These are phyloP conservation scores for Pelargonium australe DNA, from an alignment of 441 rosid species.

Conservation along the genomic window DNA sequence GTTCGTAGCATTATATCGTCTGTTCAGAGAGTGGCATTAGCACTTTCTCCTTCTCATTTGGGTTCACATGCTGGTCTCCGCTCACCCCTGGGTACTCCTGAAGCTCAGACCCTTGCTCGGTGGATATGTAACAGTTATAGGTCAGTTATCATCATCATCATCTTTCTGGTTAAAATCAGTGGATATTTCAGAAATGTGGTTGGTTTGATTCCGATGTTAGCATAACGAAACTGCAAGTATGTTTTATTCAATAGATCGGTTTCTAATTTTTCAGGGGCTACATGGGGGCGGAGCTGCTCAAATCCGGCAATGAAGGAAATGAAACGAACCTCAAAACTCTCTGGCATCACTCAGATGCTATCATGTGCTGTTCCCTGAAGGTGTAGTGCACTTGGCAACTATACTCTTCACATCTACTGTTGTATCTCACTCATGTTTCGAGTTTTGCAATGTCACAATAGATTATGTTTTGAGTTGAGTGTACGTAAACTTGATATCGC, in stretches of 20 bases:
- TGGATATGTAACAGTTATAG: conserved; percentile 87
- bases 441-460: too few relatives aligned
- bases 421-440: too few relatives aligned
- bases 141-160: conserved; percentile 26
- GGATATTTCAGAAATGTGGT: too few relatives aligned
- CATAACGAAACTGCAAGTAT: too few relatives aligned
- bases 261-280: conserved; percentile 30
- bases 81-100: conserved; percentile 70
- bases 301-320: conserved; percentile 14
- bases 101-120: conserved; percentile 73
- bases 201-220: too few relatives aligned
- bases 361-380: conserved; percentile 78
- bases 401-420: not conserved
- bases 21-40: conserved; percentile 94
- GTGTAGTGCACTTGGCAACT: conserved; percentile 22
- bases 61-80: conserved; percentile 55
- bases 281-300: conserved; percentile 60
- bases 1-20: conserved; percentile 82
- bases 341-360: conserved; percentile 11
- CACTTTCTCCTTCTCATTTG: conserved; percentile 76
- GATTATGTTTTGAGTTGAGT: not conserved
- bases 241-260: too few relatives aligned
- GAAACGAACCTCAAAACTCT: conserved; percentile 30
- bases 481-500: not conserved
- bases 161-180: not conserved